Evolutionary conservation across 2,329 filamentous ascomycete genomes (phyloP).

Genomic region (Karstenula rhodostoma): DNA sequence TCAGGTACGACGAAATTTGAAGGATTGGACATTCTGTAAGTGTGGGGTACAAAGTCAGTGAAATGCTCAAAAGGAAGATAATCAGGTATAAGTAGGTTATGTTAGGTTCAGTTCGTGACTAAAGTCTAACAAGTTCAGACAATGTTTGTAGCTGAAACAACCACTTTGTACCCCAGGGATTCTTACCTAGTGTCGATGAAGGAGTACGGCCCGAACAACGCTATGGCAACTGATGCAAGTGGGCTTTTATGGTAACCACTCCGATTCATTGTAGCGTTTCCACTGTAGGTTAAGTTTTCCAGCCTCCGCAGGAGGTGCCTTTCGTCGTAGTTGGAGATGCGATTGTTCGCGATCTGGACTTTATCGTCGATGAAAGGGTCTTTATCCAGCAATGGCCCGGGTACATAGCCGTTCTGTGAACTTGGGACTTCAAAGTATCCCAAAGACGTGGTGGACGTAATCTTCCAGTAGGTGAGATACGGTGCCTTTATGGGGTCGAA

Average conservation of each 20-base stretch:
- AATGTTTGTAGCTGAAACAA: too few relatives aligned
- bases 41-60: too few relatives aligned
- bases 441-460: conserved; percentile 9
- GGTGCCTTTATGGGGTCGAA: not conserved
- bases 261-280: conserved; percentile 8
- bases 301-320: not conserved
- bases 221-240: conserved; percentile 15
- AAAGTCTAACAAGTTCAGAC: too few relatives aligned
- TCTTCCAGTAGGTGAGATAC: conserved; percentile 11
- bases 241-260: conserved; percentile 13
- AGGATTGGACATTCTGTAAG: conserved; percentile 11
- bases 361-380: conserved; percentile 12
- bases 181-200: conserved; percentile 15
- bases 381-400: conserved; percentile 20
- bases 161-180: too few relatives aligned
- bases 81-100: too few relatives aligned
- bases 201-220: conserved; percentile 21
- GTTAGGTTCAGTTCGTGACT: too few relatives aligned
- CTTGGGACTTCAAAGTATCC: conserved; percentile 26
- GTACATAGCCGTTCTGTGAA: conserved; percentile 13
- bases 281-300: conserved; percentile 1
- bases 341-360: not conserved
- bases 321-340: not conserved
- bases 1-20: conserved; percentile 1
- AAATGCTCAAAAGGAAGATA: too few relatives aligned